Percentiles rank a stretch among this genome's conserved stretches.
These are phyloP conservation scores for Cubamyces lactineus DNA, from an alignment of 768 basidiomycete species.

Conservation along the genomic window DNA sequence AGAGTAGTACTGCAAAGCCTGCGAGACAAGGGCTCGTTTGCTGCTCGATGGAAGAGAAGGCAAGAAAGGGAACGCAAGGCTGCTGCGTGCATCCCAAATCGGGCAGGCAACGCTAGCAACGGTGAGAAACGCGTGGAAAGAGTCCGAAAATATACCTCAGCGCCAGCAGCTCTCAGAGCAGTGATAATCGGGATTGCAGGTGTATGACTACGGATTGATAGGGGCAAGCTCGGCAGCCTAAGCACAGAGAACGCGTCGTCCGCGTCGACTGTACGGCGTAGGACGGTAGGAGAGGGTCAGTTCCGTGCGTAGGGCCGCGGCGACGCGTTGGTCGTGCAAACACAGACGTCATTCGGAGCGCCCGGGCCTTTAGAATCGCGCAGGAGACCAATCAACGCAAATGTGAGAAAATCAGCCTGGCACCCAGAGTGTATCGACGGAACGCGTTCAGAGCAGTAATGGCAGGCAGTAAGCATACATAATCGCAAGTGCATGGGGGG, in stretches of 20 bases:
- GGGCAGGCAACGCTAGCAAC: constrained; percentile 17
- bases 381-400: constrained; percentile 5
- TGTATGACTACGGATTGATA: too few relatives aligned
- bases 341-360: constrained; percentile 8
- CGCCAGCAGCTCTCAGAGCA: background rate
- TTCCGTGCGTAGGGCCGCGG: too few relatives aligned
- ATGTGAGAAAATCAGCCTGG: too few relatives aligned
- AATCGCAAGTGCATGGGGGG: background rate
- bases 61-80: constrained; percentile 4
- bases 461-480: background rate
- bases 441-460: background rate
- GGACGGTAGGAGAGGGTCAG: too few relatives aligned
- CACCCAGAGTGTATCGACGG: too few relatives aligned
- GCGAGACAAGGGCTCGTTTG: background rate
- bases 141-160: background rate
- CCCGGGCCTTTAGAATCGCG: background rate
- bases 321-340: background rate
- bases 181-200: too few relatives aligned
- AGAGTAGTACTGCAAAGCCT: background rate
- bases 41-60: background rate
- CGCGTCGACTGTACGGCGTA: too few relatives aligned
- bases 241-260: too few relatives aligned
- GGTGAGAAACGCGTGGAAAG: constrained; percentile 13
- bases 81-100: constrained; percentile 18
- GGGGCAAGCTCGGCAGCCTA: too few relatives aligned